Base-by-base conservation (phyloP, 2,329 filamentous ascomycete genomes). In the Colletotrichum cordylinicola region DNA sequence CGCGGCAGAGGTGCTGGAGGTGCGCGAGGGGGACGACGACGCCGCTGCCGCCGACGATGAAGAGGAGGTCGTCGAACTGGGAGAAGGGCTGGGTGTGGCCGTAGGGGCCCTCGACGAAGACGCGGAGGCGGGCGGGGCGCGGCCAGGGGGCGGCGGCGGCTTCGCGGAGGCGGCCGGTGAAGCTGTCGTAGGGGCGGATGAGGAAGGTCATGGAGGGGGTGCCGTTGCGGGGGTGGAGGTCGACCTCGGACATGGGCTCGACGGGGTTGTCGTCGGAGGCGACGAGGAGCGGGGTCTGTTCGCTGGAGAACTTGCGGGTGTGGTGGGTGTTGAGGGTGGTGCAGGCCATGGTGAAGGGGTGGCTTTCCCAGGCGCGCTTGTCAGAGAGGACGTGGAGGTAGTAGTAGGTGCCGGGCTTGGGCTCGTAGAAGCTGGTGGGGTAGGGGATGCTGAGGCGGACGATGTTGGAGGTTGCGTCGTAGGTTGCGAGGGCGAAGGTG, bases 261-360 rank as follows among this genome's bases (percentile, higher is more conserved):
- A 21, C 64, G 31, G 29, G 21, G 16, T 77, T 68, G 12, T 31
- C 37, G 0, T 74, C 67, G 18, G 72, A 37, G 2, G 75, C 31
- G 2, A 80, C 80, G 6, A 87, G 81, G 0, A 86, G 80, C 0
- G 84, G 84, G 4, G 76, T 79, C 6, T 83, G 81, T 27, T 86
- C 85, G 10, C 79, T 79, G 0, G 82, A 72, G 0, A 80, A 67
- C 24, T 83, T 82, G 1, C 75, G 55, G 2, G 9, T 16, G 37
- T 52, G 27, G 8, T 66, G 56, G 60, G 0, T 43, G 66, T 12
- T 79, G 31, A 2, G 70, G 71, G 31, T 78, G 67, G 39, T 80
- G 10, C 80, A 81, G 1, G 86, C 86, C 13, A 89, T 84, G 0
- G 88, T 89, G 67, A 90, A 90, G 0, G 88, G 88, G 60, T 90